Conservation (phyloP, 768 basidiomycete genomes). For the Clitopilus passeckerianus region DNA sequence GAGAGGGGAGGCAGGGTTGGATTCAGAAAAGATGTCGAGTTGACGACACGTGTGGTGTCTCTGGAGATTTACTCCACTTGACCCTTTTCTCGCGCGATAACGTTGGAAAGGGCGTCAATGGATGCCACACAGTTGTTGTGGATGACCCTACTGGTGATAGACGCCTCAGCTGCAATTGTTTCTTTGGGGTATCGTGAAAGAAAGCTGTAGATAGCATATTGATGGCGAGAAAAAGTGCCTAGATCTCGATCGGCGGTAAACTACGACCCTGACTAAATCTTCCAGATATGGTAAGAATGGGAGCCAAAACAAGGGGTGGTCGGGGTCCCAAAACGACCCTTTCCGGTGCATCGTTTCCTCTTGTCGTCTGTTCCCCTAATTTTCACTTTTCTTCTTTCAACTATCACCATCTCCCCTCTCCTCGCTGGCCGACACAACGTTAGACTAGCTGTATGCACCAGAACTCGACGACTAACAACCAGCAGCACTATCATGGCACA, state of each 20-base stretch:
- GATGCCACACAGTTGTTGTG: neutral
- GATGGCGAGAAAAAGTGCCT: slow-evolving; percentile 15
- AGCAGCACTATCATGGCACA: slow-evolving; percentile 43
- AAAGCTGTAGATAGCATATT: neutral
- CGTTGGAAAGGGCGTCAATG: neutral
- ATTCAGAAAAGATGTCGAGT: neutral
- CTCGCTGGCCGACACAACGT: slow-evolving; percentile 20
- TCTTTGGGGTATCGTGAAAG: neutral
- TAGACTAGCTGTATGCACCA: slow-evolving; percentile 1
- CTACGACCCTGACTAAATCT: slow-evolving; percentile 16
- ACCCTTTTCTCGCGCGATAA: neutral
- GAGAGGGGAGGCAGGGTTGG: neutral
- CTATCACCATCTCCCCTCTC: slow-evolving; percentile 16
- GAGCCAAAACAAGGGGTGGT: slow-evolving; percentile 5
- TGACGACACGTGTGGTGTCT: neutral
- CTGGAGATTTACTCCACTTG: neutral
- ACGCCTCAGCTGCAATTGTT: neutral
- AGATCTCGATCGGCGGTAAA: slow-evolving; percentile 8
- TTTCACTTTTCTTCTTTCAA: slow-evolving; percentile 18
- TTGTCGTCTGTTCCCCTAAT: slow-evolving; percentile 1
- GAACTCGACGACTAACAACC: neutral
- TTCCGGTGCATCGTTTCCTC: neutral
- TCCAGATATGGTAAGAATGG: slow-evolving; percentile 5
- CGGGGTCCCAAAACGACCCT: slow-evolving; percentile 1
- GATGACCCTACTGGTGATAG: neutral